Evolutionary conservation across 129 eudicot genomes (phyloP).

Genomic region (Escallonia herrerae): DNA sequence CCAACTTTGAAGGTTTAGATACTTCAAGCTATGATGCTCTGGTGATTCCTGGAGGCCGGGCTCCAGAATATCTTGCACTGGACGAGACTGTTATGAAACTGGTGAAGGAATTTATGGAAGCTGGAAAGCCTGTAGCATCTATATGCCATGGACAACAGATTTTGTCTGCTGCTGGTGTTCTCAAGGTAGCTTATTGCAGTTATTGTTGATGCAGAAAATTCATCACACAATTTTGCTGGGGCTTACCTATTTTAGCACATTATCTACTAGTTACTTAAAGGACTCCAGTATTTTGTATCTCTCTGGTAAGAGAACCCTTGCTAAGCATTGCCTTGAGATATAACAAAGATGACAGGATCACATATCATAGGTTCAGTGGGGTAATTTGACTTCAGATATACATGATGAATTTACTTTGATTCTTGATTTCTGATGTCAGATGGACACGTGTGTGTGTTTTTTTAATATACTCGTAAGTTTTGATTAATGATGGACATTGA

Average conservation of each 20-base stretch:
- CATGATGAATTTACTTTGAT: too few species aligned
- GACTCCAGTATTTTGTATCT: not conserved
- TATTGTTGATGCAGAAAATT: too few species aligned
- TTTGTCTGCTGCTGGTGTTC: constrained; percentile 88
- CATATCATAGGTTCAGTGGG: too few species aligned
- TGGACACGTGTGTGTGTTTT: too few species aligned
- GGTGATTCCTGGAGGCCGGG: constrained; percentile 96
- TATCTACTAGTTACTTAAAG: not conserved
- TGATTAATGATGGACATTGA: too few species aligned
- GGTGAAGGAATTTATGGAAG: constrained; percentile 71
- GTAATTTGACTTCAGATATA: too few species aligned
- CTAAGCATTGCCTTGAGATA: not conserved
- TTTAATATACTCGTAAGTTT: too few species aligned
- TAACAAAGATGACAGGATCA: too few species aligned
- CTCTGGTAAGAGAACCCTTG: not conserved
- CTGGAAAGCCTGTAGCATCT: constrained; percentile 84
- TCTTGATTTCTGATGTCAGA: too few species aligned
- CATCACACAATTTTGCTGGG: too few species aligned
- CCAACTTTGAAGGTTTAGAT: constrained; percentile 48
- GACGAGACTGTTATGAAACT: constrained; percentile 53
- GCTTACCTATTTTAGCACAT: too few species aligned
- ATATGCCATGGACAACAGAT: constrained; percentile 97
- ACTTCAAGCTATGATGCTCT: constrained; percentile 81
- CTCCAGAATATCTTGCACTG: constrained; percentile 86
- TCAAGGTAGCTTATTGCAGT: constrained; percentile 48